Base-by-base conservation (phyloP, 441 rosid genomes). In the Pelargonium citronellum region DNA sequence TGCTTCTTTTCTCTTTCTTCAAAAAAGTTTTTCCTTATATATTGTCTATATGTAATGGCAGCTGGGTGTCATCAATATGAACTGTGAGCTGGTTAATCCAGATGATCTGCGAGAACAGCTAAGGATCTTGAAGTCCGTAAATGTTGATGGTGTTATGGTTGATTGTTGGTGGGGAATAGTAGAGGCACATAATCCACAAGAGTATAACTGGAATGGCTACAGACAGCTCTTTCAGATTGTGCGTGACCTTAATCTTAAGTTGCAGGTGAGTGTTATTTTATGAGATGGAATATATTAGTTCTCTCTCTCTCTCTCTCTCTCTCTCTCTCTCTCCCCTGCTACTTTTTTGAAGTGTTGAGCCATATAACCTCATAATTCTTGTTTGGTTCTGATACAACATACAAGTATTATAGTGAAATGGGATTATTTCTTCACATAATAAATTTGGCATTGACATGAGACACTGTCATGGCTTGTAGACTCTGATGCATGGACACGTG, bases 161-260 rank as follows among this genome's bases (percentile, higher is more conserved):
- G 91, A 95, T 79, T 95, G 99, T 82, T 95, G 99, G 99, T 95
- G 99, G 99, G 98, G 99, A 75, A 89, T 95, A 79, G 99, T 89
- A 30, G 98, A 92, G 85, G 92, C 91, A 70, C 92, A 88, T 80
- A 79, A 86, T 66, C 99, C 99, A 0, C 92, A 73, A 69, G 96
- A 90, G 71, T 95, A 92, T 83, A 90, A 87, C 74, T 92, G 99
- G 99, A 92, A 76, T 78, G 99, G 98, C 68, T 95, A 95, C 82
- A 82, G 73, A 77, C 84, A 84, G 78, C 95, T 90, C 70, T 88
- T 88, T 78, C 96, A 88, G 83, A 88, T 92, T 82, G 86, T 89
- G 74, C 82, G 78, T 58, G 93, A 92, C 79, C 88, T 85, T 73
- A 87, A 92, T 82, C 90, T 92, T 61, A 92, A 89, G 85, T 77